Evolutionary conservation across 352 stramenopile species (phyloP), one percentile per base, ranked within the genome.

Genomic region (Phytophthora foliorum): DNA sequence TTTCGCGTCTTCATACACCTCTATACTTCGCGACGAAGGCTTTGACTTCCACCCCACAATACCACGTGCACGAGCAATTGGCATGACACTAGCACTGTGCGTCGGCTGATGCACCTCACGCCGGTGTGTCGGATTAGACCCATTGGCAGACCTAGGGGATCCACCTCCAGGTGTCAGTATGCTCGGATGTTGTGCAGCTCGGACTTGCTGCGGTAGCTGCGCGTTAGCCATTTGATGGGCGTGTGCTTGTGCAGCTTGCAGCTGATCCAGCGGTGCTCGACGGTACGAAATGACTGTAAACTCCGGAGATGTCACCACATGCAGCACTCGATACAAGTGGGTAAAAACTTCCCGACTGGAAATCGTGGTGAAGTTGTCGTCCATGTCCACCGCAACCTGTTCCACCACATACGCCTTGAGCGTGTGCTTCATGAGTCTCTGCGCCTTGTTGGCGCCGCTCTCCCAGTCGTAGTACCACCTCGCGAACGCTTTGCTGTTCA

Each of bases 391-490:
- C 6, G 70, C 72, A 14, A 65, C 63, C 27, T 67, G 74, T 17
- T 86, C 77, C 25, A 91, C 58, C 2, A 93, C 64, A 27, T 92
- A 92, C 3, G 81, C 71, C 31, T 82, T 81, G 5, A 93, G 74
- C n/a, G 82, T 63, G 61, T 93, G 85, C 51, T 89, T 86, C 52
- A 82, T 91, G 39, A 91, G 81, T 51, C 85, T 69, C 53, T 91
- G 85, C 0, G 83, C 82, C 57, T 90, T 91, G 48, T 82, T 93
- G 24, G 82, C 81, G 0, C 77, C 85, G 41, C 83, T 90, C 57
- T 88, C 85, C 85, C 85, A 93, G 53, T 90, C 79, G 58, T 91
- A 93, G 57, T 90, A 93, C 85, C 85, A 93, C 1, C 80, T 61
- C 0, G 69, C 71, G 45, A 76, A 74, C 11, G 78, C 60, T 46